Base-by-base conservation (phyloP, 257 asterid genomes). In the Mentha longifolia region DNA sequence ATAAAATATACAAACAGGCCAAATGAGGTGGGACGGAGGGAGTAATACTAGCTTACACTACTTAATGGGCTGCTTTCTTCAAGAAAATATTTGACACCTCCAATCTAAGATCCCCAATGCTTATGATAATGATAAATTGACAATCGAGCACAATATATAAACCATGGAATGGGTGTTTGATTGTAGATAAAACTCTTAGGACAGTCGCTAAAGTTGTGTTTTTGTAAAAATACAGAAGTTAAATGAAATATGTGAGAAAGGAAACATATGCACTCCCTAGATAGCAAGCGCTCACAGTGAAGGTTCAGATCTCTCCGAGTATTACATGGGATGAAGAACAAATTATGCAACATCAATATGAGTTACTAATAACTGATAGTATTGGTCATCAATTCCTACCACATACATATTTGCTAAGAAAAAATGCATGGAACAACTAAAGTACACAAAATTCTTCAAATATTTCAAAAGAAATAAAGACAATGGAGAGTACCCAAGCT, bases 401-500 rank as follows among this genome's bases (percentile, higher is more conserved):
- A 25, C 2, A 25, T 25, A 4, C 20, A 45, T 13, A 49, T 43
- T 5, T 8, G 47, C 28, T 30, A 52, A 42, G 33, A 30, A 30
- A 60, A 37, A 69, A 46, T 45, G 55, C 28, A 33, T 16, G 46
- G 41, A 73, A 66, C 47, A 37, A 67, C 37, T 14, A 45, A 33
- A n/a, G 64, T 7, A 39, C 61, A 65, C 17, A 16, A 52, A 30
- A 55, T 37, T 54, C 55, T 72, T 39, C 61, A 59, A 67, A 67
- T 41, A 65, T 37, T 39, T 79, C 25, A 41, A 62, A 61, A 64
- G 60, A 62, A 22, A 33, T 33, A n/a, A 33, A 28, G 61, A 57
- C 49, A 43, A 11, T 28, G 25, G 16, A 57, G 35, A 79, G 30
- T 88, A 95, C 99, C 99, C 99, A 95, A 65, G 84, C 95, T 80